Evolutionary conservation across 2,329 filamentous ascomycete species (phyloP), one percentile per base, ranked within the genome.

Genomic region (Colletotrichum cereale): DNA sequence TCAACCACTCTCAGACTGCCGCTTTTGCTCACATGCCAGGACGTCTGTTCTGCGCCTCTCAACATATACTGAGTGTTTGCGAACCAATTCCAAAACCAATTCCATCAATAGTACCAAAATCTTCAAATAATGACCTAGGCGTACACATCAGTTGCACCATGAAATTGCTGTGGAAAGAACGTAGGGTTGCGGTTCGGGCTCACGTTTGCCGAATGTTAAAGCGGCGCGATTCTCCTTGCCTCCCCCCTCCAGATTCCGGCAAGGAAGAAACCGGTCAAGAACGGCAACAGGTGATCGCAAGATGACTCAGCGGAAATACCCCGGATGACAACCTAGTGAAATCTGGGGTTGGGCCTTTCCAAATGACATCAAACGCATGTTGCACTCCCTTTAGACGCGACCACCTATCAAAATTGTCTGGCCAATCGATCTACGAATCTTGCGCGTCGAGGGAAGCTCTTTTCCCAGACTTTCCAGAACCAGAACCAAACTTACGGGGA

Each of bases 271-370:
- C 24, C 38, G 38, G 56, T 24, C 8, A n/a, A 18, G 16, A n/a
- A 40, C 38, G 26, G 38, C 8, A 47, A 29, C 42, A 61, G 31
- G 12, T 61, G 31, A 61, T 24, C 11, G 21, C 1, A 24, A 21
- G 60, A 44, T 63, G 48, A 63, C 61, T 63, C 61, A 63, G 61
- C 61, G 61, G 61, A 31, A 63, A 55, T 55, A 63, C 61, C 18
- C 48, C 48, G 61, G 61, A 16, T 34, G 36, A 16, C 5, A 24
- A 26, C 36, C 36, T 10, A 29, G 36, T 40, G 36, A 52, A 55
- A 44, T 63, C 61, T 34, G 48, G 61, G 61, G 61, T 63, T 36
- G 21, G 38, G 21, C 36, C 38, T 44, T 44, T 53, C 53, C 36
- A 18, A 34, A 63, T 63, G 61, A 63, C 61, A 63, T 63, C 61